Conservation (phyloP, 2,329 filamentous ascomycete species). For the Sclerotinia spermophila region DNA sequence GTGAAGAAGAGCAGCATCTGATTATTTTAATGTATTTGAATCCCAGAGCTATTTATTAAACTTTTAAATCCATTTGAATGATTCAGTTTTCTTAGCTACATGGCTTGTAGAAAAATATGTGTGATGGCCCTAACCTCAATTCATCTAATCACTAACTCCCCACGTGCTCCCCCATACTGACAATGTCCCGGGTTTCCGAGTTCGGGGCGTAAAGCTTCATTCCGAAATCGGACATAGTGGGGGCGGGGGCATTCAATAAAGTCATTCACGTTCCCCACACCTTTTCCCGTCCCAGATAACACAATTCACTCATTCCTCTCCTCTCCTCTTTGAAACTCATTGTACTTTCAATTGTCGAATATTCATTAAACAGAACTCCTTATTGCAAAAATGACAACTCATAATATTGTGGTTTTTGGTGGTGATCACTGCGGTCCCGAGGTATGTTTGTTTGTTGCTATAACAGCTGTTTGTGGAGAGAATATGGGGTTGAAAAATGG, state of each 20-base stretch:
- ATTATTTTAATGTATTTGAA: neutral
- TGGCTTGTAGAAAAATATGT: neutral
- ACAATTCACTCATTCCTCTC: neutral
- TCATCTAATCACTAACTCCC: neutral
- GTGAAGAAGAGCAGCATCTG: neutral
- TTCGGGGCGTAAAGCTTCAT: slow-evolving; percentile 1
- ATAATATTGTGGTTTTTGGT: slow-evolving; percentile 76
- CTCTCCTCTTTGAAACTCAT: neutral
- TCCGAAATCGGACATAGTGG: slow-evolving; percentile 11
- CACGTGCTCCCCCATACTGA: no score
- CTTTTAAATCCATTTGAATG: neutral
- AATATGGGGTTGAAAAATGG: neutral
- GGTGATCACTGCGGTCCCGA: slow-evolving; percentile 86
- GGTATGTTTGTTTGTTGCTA: slow-evolving; percentile 48
- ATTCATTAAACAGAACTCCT: neutral
- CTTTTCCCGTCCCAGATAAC: neutral
- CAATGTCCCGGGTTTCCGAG: neutral
- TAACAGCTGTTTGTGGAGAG: neutral
- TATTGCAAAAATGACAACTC: slow-evolving; percentile 56
- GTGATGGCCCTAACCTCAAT: neutral
- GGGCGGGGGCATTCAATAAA: slow-evolving; percentile 10
- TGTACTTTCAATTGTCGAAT: neutral
- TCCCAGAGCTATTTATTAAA: neutral
- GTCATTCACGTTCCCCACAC: neutral
- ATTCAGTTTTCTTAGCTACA: neutral